Base-by-base conservation (phyloP, 2,329 filamentous ascomycete genomes). In the Colletotrichum musicola region DNA sequence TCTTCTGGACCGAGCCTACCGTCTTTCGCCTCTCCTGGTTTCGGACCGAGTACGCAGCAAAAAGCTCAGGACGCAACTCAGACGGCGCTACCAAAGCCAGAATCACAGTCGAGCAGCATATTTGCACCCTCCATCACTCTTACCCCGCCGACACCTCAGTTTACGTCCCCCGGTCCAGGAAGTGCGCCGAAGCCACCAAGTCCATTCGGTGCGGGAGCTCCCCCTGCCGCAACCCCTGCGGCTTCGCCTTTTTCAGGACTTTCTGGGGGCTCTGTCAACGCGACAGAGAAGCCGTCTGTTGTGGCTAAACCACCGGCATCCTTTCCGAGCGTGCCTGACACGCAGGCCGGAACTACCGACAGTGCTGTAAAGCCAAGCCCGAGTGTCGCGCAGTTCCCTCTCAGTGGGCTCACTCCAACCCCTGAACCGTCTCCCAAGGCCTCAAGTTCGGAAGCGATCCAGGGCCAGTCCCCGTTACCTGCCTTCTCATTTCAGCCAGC, bases 281-380 rank as follows among this genome's bases (percentile, higher is more conserved):
- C 62, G 72, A 72, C 64, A n/a, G 22, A 62, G 16, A 73, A 76
- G 38, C 22, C 61, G 30, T 20, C 30, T 16, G 53, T n/a, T 27
- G 13, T 38, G 27, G 35, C 12, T n/a, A 47, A 54, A n/a, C 30
- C 42, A 12, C 9, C 40, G 5, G 10, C 42, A 25, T 35, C 47
- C n/a, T 18, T 47, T 22, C 20, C 54, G 50, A 44, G 38, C 14
- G 40, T 40, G 30, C 42, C 38, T 22, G 4, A 35, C 14, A 18
- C 47, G n/a, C 61, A 40, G 46, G 14, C 61, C 4, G 20, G 65
- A 71, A 44, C 71, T 76, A 12, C 78, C 76, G 55, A 74, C 3
- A 14, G 16, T 76, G 42, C 55, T 61, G n/a, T 73, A 9, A 18
- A 56, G 38, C 38, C 63, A 2, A 46, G 53, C 18, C 14, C 65